Percentiles rank a stretch among this genome's conserved stretches.
These are phyloP conservation scores for Termitomyces sp. DNA, from an alignment of 768 basidiomycete genomes.

Conservation along the genomic window DNA sequence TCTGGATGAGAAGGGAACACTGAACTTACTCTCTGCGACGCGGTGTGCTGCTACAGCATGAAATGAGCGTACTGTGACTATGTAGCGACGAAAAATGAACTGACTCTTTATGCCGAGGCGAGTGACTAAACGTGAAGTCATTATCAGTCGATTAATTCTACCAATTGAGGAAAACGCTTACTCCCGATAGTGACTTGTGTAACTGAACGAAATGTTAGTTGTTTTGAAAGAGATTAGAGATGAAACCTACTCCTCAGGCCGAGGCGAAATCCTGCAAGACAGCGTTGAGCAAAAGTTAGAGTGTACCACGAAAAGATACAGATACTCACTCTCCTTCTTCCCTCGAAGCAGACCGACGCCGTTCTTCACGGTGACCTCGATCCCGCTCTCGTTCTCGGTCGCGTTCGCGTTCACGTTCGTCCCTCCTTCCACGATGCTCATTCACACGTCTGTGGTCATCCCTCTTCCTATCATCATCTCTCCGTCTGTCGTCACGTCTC, in stretches of 20 bases:
- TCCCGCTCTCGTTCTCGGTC: conserved; percentile 18
- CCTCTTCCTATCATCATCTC: conserved; percentile 29
- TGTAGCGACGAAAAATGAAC: neutral
- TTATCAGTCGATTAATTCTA: neutral
- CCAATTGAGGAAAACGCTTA: neutral
- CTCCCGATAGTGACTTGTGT: conserved; percentile 4
- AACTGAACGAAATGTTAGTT: neutral
- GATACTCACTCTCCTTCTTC: conserved; percentile 94
- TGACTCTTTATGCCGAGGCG: conserved; percentile 2
- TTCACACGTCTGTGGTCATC: conserved; percentile 26
- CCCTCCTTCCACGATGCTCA: conserved; percentile 30
- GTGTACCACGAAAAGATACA: conserved; percentile 5
- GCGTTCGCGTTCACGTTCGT: conserved; percentile 21
- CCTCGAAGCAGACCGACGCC: conserved; percentile 25
- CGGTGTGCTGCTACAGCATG: neutral
- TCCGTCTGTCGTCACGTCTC: conserved; percentile 24
- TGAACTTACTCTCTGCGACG: neutral
- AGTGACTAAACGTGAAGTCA: neutral
- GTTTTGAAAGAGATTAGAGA: conserved; percentile 1
- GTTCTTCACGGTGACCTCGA: conserved; percentile 19
- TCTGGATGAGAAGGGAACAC: neutral
- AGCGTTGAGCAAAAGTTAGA: neutral
- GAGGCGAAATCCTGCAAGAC: conserved; percentile 4
- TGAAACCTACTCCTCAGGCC: neutral
- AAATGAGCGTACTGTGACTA: neutral